These are phyloP conservation scores for Hyphodiscus sp. DNA, from an alignment of 2,329 filamentous ascomycete species.

Conservation along the genomic window DNA sequence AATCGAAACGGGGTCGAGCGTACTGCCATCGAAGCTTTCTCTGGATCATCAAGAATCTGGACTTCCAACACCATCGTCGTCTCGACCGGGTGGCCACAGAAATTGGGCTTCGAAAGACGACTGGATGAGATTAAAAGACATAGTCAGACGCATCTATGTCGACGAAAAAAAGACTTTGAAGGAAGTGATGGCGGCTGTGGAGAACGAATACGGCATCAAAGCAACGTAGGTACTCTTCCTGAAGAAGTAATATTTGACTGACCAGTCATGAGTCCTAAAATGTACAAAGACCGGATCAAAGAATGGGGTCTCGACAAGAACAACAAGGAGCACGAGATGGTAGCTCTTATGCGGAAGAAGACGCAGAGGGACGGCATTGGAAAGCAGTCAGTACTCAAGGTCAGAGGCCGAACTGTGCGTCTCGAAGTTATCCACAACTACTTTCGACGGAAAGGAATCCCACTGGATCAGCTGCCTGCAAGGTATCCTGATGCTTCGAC, in stretches of 20 bases:
- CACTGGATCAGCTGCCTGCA: not conserved
- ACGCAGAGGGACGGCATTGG: slow-evolving; percentile 1
- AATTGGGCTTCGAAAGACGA: not conserved
- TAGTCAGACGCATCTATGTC: slow-evolving; percentile 6
- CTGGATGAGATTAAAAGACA: not conserved
- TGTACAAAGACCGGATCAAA: slow-evolving; percentile 7
- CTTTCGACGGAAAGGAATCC: not conserved
- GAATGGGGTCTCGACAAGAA: slow-evolving; percentile 11
- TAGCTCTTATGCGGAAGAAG: slow-evolving; percentile 3
- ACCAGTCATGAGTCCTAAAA: slow-evolving; percentile 1
- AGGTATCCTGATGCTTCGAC: not conserved
- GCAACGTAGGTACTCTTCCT: slow-evolving; percentile 2
- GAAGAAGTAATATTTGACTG: not conserved
- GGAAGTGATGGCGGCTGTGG: slow-evolving; percentile 5
- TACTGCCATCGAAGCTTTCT: not conserved
- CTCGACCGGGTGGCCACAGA: not conserved
- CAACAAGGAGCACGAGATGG: slow-evolving; percentile 7
- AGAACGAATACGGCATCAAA: slow-evolving; percentile 1
- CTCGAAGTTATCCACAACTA: slow-evolving; percentile 1
- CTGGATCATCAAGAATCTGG: not conserved
- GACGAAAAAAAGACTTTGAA: slow-evolving; percentile 8
- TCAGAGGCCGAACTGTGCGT: slow-evolving; percentile 2
- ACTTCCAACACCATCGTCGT: not conserved
- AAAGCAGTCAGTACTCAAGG: slow-evolving; percentile 3
- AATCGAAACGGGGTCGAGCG: not conserved